These are phyloP conservation scores for Salvia rosmarinus DNA, from an alignment of 257 asterid species.

Conservation along the genomic window DNA sequence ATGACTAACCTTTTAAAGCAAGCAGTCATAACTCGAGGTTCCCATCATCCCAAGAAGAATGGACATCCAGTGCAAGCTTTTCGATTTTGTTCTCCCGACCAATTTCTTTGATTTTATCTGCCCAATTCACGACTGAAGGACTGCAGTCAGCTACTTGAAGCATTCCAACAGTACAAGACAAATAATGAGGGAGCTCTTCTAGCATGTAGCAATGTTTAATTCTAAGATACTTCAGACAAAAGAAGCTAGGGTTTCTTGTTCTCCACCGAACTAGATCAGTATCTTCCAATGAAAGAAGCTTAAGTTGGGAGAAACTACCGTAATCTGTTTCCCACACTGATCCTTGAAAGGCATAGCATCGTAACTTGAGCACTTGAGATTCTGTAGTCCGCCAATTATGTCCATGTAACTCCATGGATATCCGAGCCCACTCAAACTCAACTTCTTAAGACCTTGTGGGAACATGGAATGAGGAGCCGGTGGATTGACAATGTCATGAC, in stretches of 20 bases:
- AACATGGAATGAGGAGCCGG: constrained; percentile 1
- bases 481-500: neutral
- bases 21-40: neutral
- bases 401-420: constrained; percentile 4
- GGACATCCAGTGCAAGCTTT: neutral
- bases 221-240: neutral
- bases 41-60: constrained; percentile 13
- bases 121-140: neutral
- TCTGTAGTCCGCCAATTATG: neutral
- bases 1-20: neutral
- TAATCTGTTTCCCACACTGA: constrained; percentile 8
- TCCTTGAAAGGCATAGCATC: constrained; percentile 18
- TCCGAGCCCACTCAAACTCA: constrained; percentile 3
- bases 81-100: neutral
- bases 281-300: neutral
- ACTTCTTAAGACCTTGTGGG: constrained; percentile 2
- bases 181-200: neutral
- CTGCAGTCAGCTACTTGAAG: constrained; percentile 1
- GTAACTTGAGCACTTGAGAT: constrained; percentile 3
- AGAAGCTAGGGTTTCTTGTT: neutral
- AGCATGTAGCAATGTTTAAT: neutral
- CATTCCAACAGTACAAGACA: neutral
- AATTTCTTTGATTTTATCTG: neutral
- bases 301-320: neutral
- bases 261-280: constrained; percentile 3